Percentiles rank a stretch among this genome's conserved stretches.
These are phyloP conservation scores for Fusarium coicis DNA, from an alignment of 2,329 filamentous ascomycete genomes.

Conservation along the genomic window DNA sequence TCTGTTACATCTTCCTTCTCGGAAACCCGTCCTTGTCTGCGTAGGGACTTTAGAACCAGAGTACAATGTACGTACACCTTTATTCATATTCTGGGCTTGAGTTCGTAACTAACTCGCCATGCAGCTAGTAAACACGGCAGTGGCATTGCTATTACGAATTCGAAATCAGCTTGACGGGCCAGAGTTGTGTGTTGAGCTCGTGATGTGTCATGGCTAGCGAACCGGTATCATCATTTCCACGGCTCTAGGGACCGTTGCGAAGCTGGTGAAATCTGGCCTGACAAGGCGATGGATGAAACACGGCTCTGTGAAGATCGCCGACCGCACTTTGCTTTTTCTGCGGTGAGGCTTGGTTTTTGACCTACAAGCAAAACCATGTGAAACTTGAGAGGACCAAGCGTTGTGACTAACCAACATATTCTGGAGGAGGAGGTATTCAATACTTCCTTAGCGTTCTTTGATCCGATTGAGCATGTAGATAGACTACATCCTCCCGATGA, in stretches of 20 bases:
- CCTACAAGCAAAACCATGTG: constrained; percentile 5
- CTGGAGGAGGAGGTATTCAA: neutral
- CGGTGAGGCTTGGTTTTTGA: constrained; percentile 19
- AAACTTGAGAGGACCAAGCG: constrained; percentile 2
- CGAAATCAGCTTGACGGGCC: neutral
- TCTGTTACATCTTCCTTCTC: too few relatives aligned
- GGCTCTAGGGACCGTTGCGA: neutral
- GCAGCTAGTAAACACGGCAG: neutral
- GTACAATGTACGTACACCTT: neutral
- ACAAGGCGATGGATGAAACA: neutral
- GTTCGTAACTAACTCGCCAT: neutral
- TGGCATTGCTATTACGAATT: neutral
- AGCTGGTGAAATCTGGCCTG: neutral
- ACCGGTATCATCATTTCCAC: neutral
- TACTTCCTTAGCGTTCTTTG: neutral
- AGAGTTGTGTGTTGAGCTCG: neutral
- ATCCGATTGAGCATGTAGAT: neutral
- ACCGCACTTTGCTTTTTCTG: constrained; percentile 26
- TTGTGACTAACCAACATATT: neutral
- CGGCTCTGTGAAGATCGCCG: neutral
- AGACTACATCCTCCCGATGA: neutral
- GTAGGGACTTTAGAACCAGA: neutral
- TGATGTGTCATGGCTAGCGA: neutral
- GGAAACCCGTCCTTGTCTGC: neutral
- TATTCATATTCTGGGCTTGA: neutral